Evolutionary conservation across 805 yeast genomes (phyloP), one percentile per base, ranked within the genome.

Genomic region (Teunomyces tritomae): DNA sequence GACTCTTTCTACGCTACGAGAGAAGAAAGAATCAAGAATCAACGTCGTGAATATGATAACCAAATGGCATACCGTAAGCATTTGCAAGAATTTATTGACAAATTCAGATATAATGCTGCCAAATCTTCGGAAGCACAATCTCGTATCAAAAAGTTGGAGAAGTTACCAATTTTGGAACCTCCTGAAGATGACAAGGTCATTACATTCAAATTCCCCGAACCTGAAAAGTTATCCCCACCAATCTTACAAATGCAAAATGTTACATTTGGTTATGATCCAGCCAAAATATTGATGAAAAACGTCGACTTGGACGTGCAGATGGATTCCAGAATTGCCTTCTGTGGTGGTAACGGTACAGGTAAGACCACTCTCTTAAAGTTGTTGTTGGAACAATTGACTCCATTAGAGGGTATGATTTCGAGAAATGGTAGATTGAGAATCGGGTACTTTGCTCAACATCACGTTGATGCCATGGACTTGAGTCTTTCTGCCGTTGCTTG

Each of bases 301-400:
- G 97, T 91, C 36, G 96, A 91, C 56, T 67, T 94, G 51, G 96
- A 89, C 56, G 89, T 94, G 46, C 96, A 89, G 67, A 77, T 92
- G 88, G 88, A 91, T 59, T 90, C 97, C 1, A 80, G 99, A 67
- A 87, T 94, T 58, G 99, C 98, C 0, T 76, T 94, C 50, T 96
- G 94, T 50, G 99, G 99, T 79, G 98, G 97, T 50, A 94, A 94
- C 65, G 99, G 99, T 74, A 89, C 97, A 63, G 99, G 99, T 87
- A 94, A 94, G 68, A 91, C 99, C 8, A 94, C 99, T 2, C 74
- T 94, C 52, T 78, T 94, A 62, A 92, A 92, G 65, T 73, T 94
- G 37, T 74, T 94, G 57, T 84, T 91, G 81, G 97, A 88, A 53
- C 81, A 75, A 55, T 71, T 87, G 45, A 71, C 73, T 17, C 97